These are phyloP conservation scores for Sambucus nigra DNA, from an alignment of 129 eudicot genomes.

Conservation along the genomic window DNA sequence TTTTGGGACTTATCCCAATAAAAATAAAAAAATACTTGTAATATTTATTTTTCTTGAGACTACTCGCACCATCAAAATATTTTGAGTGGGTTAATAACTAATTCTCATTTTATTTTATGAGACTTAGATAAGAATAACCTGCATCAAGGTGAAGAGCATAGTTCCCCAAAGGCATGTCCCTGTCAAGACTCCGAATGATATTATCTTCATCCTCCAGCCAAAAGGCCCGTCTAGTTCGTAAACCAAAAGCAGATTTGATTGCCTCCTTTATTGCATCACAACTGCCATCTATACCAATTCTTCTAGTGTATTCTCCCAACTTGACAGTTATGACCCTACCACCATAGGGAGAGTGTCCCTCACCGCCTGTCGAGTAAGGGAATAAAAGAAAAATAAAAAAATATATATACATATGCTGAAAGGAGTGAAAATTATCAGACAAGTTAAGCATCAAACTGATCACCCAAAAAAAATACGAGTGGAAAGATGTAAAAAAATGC, in stretches of 20 bases:
- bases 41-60: too few relatives aligned
- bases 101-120: too few relatives aligned
- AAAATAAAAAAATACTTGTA: too few relatives aligned
- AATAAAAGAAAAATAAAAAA: background rate
- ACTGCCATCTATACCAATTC: constrained; percentile 39
- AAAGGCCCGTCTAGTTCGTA: constrained; percentile 36
- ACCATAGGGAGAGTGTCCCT: constrained; percentile 30
- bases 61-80: too few relatives aligned
- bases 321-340: constrained; percentile 42
- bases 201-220: constrained; percentile 47
- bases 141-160: constrained; percentile 42
- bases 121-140: constrained; percentile 24
- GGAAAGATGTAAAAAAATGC: too few relatives aligned
- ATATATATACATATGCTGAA: background rate
- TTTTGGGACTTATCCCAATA: too few relatives aligned
- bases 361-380: constrained; percentile 42
- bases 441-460: too few relatives aligned
- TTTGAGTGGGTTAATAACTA: too few relatives aligned
- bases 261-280: constrained; percentile 39
- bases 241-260: constrained; percentile 38
- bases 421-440: too few relatives aligned
- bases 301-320: constrained; percentile 47
- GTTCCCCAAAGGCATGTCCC: constrained; percentile 34
- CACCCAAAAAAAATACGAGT: too few relatives aligned
- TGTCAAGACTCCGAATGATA: constrained; percentile 30